Base-by-base conservation (phyloP, 73 alveolate genomes). In the Paraurostyla sp. region DNA sequence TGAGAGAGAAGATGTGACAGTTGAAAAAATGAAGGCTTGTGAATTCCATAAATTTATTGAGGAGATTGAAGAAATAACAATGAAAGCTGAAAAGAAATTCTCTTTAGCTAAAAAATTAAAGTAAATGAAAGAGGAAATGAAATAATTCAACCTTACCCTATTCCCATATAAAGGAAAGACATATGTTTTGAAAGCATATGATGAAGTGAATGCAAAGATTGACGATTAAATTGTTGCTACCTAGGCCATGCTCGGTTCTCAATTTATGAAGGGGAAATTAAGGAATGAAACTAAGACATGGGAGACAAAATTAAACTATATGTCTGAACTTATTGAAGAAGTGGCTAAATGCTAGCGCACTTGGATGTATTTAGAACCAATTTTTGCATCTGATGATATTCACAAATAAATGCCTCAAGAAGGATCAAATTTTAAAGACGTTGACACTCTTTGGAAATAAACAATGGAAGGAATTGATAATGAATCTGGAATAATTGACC, bases 281-380 rank as follows among this genome's bases (percentile, higher is more conserved):
- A 76, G 87, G 63, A 58, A 76, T 23, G 91, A 76, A 43, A 52
- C 87, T 33, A 78, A 48, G 83, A 18, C 0, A 25, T 89, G 92
- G 94, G 91, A 89, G 58, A 83, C 58, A 20, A 96, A 85, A 93
- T 97, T 76, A 32, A 92, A 50, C 93, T 93, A 85, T 50, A 89
- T 87, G 92, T 84, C 89, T 76, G 97, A 93, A 45, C 80, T 92
- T 16, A 95, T 97, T 89, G 96, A 97, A 91, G 96, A 96, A 75
- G 92, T 94, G 80, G 93, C 94, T 48, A 96, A 96, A 92, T 95
- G 98, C 86, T 98, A 98, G 92, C 96, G 98, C 86, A 96, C 99
- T 0, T 99, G 99, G 99, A 97, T 98, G 98, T 98, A 99, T 94
- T 91, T 99, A 59, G 99, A 99, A 89, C 99, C 99, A 0, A 99